Evolutionary conservation across 1,284 basidiomycete species (phyloP), one percentile per base, ranked within the genome.

Genomic region (Sporisorium exsertum): DNA sequence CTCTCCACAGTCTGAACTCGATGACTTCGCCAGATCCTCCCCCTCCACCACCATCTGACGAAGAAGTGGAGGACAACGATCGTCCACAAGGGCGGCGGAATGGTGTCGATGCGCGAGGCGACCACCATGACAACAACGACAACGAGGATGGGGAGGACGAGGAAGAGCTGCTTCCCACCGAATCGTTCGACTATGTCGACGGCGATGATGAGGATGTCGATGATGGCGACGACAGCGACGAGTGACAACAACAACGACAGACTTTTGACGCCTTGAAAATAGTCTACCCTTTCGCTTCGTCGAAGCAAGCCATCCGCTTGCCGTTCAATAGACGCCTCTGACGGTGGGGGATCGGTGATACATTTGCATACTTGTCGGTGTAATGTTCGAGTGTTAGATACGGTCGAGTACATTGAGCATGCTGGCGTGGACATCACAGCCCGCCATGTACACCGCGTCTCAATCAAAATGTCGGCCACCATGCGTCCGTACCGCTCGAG

Each of bases 1-100:
- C n/a, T 24, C 20, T 5, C 37, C n/a, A 20, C 57, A 76, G 68
- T 1, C 42, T 76, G 7, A 76, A 76, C 24, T 60, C 60, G 42
- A 76, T 76, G 57, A 71, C 68, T 8, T 71, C 68, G 53, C 73
- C 73, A 0, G 67, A 70, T 45, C 73, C 73, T 7, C 61, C 68
- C n/a, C 57, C 64, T 15, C 73, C 73, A 7, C 68, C 68, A 46
- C 29, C 24, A 6, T 68, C 68, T 2, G 61, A 60, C 32, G 60
- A 57, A 8, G 71, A 64, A 6, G 49, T 26, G 4, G 47, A 51
- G 5, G 51, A 57, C 3, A 32, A 47, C 15, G 45, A 57, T n/a
- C n/a, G n/a, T n/a, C n/a, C 18, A 24, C 20, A n/a, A n/a, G 35
- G 13, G 16, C 5, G 15, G 6, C 40, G 20, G 5, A 37, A 57